Base-by-base conservation (phyloP, 768 basidiomycete genomes). In the Lentinula raphanica region DNA sequence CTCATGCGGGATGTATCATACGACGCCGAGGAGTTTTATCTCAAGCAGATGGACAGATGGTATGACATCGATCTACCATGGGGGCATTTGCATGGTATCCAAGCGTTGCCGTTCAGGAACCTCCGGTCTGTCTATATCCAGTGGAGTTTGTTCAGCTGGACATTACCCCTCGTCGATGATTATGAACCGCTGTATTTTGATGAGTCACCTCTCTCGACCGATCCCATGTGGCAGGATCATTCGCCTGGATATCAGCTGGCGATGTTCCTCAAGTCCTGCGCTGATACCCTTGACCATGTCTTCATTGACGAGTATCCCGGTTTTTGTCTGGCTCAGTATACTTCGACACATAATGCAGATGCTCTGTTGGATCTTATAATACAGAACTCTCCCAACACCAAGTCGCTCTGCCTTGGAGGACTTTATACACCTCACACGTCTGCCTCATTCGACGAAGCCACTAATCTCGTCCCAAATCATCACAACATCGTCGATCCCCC, bases 261-360 rank as follows among this genome's bases (percentile, higher is more conserved):
- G 23, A 25, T 11, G 29, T 28, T 54, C 12, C 36, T 54, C 8
- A 29, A 42, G 17, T 21, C 38, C 8, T 31, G 25, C 29, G 38
- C 7, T 13, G 39, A 27, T 1, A 42, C n/a, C n/a, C n/a, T n/a
- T n/a, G n/a, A n/a, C n/a, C n/a, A n/a, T n/a, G n/a, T n/a, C n/a
- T n/a, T n/a, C 38, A 21, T 54, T 5, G 54, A 54, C 28, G 54
- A 54, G 17, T 54, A 54, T 44, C 54, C 54, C 29, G 54, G 54
- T 27, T 54, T 40, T 28, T 21, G 29, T 38, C 5, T 40, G 13
- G 49, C 29, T 27, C 23, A 40, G 29, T 21, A 51, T 36, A n/a
- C 54, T 23, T 17, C 25, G 25, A 28, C 17, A 38, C 11, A 40
- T 23, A 7, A 3, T 23, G 11, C 35, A n/a, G 49, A 51, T 9